Evolutionary conservation across 257 asterid genomes (phyloP), one percentile per base, ranked within the genome.

Genomic region (Solanum chiquidenum): DNA sequence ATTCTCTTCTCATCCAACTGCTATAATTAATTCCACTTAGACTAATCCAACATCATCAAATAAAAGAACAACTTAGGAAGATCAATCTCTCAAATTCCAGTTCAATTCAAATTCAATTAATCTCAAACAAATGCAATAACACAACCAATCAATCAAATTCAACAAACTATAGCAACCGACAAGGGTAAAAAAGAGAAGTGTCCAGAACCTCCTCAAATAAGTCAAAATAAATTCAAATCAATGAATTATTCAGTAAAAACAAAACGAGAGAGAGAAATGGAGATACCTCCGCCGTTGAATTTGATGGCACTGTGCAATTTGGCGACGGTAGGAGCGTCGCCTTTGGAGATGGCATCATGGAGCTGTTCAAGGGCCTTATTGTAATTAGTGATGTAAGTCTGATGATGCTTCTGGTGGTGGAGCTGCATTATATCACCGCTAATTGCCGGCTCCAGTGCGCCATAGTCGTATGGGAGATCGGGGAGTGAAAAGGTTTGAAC

Each of bases 331-430:
- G 95, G 83, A 16, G 94, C 91, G 34, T 96, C 99, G 25, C 96
- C 98, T 88, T 92, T 93, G 60, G 93, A 29, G 46, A 93, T 86
- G 72, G 98, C 99, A 42, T 90, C 89, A 79, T 94, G 93, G 60
- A 96, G 98, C 92, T 94, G 98, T 89, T 96, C 98, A 16, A 96
- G 92, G 44, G 98, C 97, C 77, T 95, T 95, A 77, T 96, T 96
- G 94, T 91, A 96, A 90, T 96, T 96, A 62, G 98, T 95, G 90
- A 96, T 87, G 92, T 96, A 96, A 85, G 99, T 86, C 91, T 94
- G 98, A 87, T 96, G 99, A 84, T 96, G 99, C 93, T 95, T 96
- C 94, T 96, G 97, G 93, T 96, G 98, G 93, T 95, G 99, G 83
- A 96, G 92, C 90, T 95, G 93, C 99, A 96, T 96, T 88, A 96